Evolutionary conservation across 768 basidiomycete genomes (phyloP), one percentile per base, ranked within the genome.

Genomic region (Collybia nuda): DNA sequence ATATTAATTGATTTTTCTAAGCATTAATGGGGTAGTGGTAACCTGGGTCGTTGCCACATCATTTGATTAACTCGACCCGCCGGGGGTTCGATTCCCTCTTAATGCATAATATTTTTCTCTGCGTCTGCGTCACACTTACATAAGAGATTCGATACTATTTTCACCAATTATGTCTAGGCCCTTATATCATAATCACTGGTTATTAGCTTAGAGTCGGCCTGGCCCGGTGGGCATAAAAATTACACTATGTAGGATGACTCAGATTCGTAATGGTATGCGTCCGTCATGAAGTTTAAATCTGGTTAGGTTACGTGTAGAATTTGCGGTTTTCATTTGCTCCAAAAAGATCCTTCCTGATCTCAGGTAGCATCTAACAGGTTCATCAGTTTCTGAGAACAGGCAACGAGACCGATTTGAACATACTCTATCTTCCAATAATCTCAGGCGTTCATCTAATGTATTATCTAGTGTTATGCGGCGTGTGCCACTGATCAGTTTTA

Each of bases 261-360:
- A n/a, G 24, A 18, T 37, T 35, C 46, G 12, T 11, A 32, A 11
- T 32, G 32, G 32, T 32, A 32, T 14, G 32, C 11, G 22, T 32
- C 24, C 29, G 19, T 17, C 28, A 24, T 21, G 40, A 21, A 26
- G n/a, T 22, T 19, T 17, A 32, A n/a, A 23, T 12, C 12, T n/a
- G 19, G 28, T 35, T 5, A 18, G 15, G 24, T 69, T 65, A 90
- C 65, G 85, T 86, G 69, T 84, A 89, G 78, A 95, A 96, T 67
- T 92, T 94, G 62, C 95, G 84, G 74, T 96, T 98, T 68, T 82
- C 79, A 68, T 98, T 98, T 28, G 77, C 68, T 14, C 96, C 96
- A 58, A 96, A 98, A 40, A 98, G 76, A 60, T 93, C 88, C 55
- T 77, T 78, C 58, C 96, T 77, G 58, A 98, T 92, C 72, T 97